phyloP scores from a whole-genome alignment of 2,329 filamentous ascomycete genomes.

The Ceratocystis cubensis region DNA sequence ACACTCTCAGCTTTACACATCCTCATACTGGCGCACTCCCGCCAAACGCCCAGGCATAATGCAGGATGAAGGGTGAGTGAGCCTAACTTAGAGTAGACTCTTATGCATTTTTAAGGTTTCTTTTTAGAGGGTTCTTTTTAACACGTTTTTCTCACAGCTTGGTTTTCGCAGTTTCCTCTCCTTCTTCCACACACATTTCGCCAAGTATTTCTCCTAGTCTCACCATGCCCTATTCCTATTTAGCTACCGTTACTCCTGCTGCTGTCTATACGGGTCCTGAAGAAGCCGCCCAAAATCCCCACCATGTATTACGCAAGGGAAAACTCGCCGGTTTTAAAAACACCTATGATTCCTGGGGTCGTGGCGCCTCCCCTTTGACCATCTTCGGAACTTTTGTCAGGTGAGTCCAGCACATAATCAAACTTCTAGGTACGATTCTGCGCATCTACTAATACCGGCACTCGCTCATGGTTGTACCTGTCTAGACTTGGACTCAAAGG shows the following conservation, averaged over 20 bases:
- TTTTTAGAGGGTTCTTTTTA: too few relatives aligned
- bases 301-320: conserved; percentile 32
- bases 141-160: too few relatives aligned
- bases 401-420: conserved; percentile 12
- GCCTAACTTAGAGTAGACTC: too few relatives aligned
- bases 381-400: conserved; percentile 8
- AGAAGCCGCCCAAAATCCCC: conserved; percentile 29
- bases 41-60: too few relatives aligned
- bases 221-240: conserved; percentile 16
- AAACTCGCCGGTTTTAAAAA: conserved; percentile 37
- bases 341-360: conserved; percentile 36
- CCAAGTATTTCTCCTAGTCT: not conserved
- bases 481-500: conserved; percentile 32
- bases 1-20: too few relatives aligned
- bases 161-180: too few relatives aligned
- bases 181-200: not conserved
- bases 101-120: too few relatives aligned
- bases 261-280: conserved; percentile 23
- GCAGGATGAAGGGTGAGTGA: too few relatives aligned
- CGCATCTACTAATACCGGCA: too few relatives aligned
- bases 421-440: too few relatives aligned
- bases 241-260: conserved; percentile 24
- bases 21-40: too few relatives aligned
- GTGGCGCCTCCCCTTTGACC: conserved; percentile 18
- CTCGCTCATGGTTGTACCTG: too few relatives aligned